Percentiles rank a stretch among this genome's conserved stretches.
phyloP scores from a whole-genome alignment of 768 basidiomycete species.

The Termitomyces sp. region DNA sequence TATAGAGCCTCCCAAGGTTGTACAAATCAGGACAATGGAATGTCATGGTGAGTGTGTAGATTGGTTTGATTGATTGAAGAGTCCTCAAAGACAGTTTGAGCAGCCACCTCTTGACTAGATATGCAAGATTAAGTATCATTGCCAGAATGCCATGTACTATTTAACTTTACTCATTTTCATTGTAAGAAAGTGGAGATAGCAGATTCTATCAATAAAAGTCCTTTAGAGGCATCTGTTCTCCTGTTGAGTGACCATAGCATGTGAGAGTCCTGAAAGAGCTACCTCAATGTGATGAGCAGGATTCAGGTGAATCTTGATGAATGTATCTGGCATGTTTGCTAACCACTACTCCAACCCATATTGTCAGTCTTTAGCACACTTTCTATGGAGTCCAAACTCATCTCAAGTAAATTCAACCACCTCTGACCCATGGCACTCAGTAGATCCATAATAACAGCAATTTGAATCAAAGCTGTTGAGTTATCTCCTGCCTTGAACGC shows the following conservation, averaged over 20 bases:
- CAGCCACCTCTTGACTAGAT: conserved; percentile 51
- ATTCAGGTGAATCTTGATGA: conserved; percentile 76
- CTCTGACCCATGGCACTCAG: too few relatives aligned
- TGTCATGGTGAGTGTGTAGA: too few relatives aligned
- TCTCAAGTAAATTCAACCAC: too few relatives aligned
- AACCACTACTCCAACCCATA: conserved; percentile 47
- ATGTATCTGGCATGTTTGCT: conserved; percentile 53
- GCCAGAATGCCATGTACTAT: not conserved
- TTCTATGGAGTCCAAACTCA: conserved; percentile 21
- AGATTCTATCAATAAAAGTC: too few relatives aligned
- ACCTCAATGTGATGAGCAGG: conserved; percentile 78
- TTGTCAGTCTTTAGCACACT: not conserved
- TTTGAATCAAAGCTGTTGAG: too few relatives aligned
- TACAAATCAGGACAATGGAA: too few relatives aligned
- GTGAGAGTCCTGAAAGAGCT: conserved; percentile 8
- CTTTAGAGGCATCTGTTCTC: conserved; percentile 74
- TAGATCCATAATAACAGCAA: too few relatives aligned
- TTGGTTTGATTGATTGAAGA: too few relatives aligned
- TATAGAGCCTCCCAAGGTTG: too few relatives aligned
- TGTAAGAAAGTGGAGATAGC: conserved; percentile 56
- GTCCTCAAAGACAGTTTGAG: too few relatives aligned
- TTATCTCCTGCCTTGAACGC: too few relatives aligned
- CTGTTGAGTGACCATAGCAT: not conserved
- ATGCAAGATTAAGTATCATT: not conserved
- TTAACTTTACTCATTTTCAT: conserved; percentile 57